Conservation (phyloP, 2,329 filamentous ascomycete species). For the Basipetospora chlamydospora region DNA sequence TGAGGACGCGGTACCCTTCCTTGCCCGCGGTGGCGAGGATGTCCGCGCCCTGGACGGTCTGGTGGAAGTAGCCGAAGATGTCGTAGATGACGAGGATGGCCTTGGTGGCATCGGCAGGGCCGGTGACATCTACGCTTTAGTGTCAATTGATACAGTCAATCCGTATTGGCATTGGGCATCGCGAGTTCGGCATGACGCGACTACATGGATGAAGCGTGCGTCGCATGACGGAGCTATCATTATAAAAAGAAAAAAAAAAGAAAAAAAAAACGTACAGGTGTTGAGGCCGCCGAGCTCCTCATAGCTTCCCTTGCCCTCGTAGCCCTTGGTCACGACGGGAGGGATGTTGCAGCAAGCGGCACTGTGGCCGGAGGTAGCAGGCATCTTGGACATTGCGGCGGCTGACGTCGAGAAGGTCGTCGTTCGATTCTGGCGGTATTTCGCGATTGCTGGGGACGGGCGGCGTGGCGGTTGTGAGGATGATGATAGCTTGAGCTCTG, state of each 20-base stretch:
- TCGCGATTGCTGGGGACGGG: too few species aligned
- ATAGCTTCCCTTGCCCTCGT: slow-evolving; percentile 40
- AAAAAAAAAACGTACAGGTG: slow-evolving; percentile 22
- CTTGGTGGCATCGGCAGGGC: slow-evolving; percentile 33
- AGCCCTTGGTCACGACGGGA: slow-evolving; percentile 40
- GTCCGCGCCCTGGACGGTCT: slow-evolving; percentile 57
- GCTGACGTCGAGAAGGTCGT: neutral
- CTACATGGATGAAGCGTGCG: too few species aligned
- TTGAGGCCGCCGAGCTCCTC: slow-evolving; percentile 40
- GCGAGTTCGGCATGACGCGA: too few species aligned
- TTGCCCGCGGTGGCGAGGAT: slow-evolving; percentile 42
- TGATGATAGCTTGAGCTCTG: too few species aligned
- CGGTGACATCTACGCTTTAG: slow-evolving; percentile 25
- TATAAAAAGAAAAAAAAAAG: neutral
- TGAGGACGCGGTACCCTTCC: slow-evolving; percentile 70
- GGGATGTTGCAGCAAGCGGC: slow-evolving; percentile 44
- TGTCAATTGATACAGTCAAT: neutral
- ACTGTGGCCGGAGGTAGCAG: slow-evolving; percentile 36
- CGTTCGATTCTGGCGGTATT: too few species aligned
- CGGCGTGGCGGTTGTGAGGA: neutral
- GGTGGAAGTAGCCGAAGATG: slow-evolving; percentile 57
- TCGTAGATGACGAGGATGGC: slow-evolving; percentile 50
- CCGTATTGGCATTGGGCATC: too few species aligned
- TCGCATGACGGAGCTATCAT: too few species aligned
- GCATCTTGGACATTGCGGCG: slow-evolving; percentile 31